These are phyloP conservation scores for Iris pallida DNA, from an alignment of 116 monocot species.

Conservation along the genomic window DNA sequence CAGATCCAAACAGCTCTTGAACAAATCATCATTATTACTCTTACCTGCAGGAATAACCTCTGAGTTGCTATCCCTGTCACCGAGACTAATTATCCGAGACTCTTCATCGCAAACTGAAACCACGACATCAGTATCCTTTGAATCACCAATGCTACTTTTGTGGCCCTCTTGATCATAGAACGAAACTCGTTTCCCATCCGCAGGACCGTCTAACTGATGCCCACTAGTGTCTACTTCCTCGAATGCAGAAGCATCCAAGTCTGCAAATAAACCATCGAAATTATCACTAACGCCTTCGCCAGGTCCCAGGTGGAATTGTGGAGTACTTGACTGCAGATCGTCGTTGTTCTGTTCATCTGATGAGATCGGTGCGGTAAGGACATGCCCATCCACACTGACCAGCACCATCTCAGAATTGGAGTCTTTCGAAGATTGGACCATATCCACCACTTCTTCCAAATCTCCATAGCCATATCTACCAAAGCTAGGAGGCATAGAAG, in stretches of 20 bases:
- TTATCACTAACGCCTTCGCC: constrained; percentile 59
- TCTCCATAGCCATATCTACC: constrained; percentile 50
- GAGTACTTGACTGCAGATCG: constrained; percentile 53
- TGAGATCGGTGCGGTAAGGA: constrained; percentile 74
- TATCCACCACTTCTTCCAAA: constrained; percentile 66
- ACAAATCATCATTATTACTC: constrained; percentile 40
- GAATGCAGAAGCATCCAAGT: constrained; percentile 32
- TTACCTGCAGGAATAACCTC: constrained; percentile 17
- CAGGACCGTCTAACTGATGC: constrained; percentile 11
- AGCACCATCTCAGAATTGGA: constrained; percentile 71
- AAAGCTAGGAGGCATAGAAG: constrained; percentile 27
- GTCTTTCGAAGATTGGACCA: constrained; percentile 50
- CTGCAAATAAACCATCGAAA: constrained; percentile 29
- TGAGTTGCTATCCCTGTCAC: constrained; percentile 7
- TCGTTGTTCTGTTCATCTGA: constrained; percentile 39
- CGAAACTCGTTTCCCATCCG: constrained; percentile 7
- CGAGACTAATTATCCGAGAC: background rate
- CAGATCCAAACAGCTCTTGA: constrained; percentile 69
- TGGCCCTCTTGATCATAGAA: constrained; percentile 12
- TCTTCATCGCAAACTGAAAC: constrained; percentile 13
- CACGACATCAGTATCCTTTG: constrained; percentile 8
- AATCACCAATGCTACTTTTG: background rate
- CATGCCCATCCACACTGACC: constrained; percentile 85
- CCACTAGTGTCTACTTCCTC: constrained; percentile 15
- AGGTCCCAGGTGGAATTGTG: constrained; percentile 86